Base-by-base conservation (phyloP, 768 basidiomycete genomes). In the Grammothele lineata region DNA sequence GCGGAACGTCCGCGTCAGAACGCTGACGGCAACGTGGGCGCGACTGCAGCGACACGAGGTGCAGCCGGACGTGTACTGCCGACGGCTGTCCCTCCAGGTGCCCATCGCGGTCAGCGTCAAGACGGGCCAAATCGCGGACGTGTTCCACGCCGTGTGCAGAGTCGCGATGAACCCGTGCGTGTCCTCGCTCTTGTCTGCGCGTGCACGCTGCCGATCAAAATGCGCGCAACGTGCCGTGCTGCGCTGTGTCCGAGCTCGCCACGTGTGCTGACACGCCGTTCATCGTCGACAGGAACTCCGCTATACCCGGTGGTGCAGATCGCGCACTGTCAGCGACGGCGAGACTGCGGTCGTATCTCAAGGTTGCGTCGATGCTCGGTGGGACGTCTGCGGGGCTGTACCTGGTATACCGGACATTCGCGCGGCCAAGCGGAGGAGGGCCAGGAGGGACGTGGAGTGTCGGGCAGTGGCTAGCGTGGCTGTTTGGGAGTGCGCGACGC, bases 61-160 rank as follows among this genome's bases (percentile, higher is more conserved):
- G 18, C 95, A 99, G 61, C 95, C 95, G 30, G 95, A 98, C 61
- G 92, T 94, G 11, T 99, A 99, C 62, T 95, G 92, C 63, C 75
- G 93, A 62, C 75, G 92, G 50, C 68, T 97, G 41, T 81, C 83
- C 8, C 73, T 99, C n/a, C 90, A 87, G 53, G 92, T 95, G 4
- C 95, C 95, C 22, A 92, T 98, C 37, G 84, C 95, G 2, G 92
- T 98, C 23, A 94, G 91, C 64, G 85, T 94, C 36, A 87, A 85
- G 66, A 83, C 83, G 3, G 87, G 82, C 37, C 87, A 92, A 63
- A 83, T 76, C 10, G 90, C 89, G 22, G 89, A 91, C 61, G 83
- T 94, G 17, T 94, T 90, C 73, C 84, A 92, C 59, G 83, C 79
- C 23, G 87, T 93, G 56, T 89, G 87, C 61, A 70, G 78, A 48